Evolutionary conservation across 2,329 filamentous ascomycete species (phyloP), one percentile per base, ranked within the genome.

Genomic region (Cladosporium sp.): DNA sequence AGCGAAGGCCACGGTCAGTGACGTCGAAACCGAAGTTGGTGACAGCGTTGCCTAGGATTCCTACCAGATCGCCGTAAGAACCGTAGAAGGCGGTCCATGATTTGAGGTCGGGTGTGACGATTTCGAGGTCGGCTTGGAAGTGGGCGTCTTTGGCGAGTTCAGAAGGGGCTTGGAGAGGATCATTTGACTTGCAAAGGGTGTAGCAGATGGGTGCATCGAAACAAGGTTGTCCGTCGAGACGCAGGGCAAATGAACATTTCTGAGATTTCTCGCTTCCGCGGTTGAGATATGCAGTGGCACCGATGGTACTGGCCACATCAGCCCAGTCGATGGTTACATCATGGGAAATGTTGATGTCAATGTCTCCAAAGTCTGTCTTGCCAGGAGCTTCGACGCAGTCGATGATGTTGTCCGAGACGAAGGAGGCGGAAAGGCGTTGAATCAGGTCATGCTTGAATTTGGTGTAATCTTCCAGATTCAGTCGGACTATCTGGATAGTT

Each of bases 11-110:
- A 11, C 64, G 66, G 44, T 88, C 80, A 56, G 83, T 84, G 19
- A 82, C 70, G 0, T 80, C 86, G 7, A 93, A 76, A 1, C 87
- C 87, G 30, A 82, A 78, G 0, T 77, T 78, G 0, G 84, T 77
- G 54, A 88, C 80, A 7, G 76, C 79, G 15, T 78, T 73, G 4
- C 86, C 85, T 0, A 92, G 63, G 7, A 83, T 75, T 53, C 80
- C 85, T 76, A 83, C 83, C 2, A 82, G 61, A 58, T 92, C 88
- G n/a, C 86, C 85, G 58, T 92, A 88, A 0, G 80, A 78, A 32
- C 85, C 75, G 57, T 81, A 81, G 68, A 90, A 89, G 3, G 80
- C 67, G 32, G 76, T 73, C 86, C 87, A 92, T 24, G 71, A 55
- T 79, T 75, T 47, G 67, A 59, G 12, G 69, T 62, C 0, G 68